Percentiles rank a stretch among this genome's conserved stretches.
Evolutionary conservation across 2,329 filamentous ascomycete genomes (phyloP).

Genomic region (Pseudogymnoascus sp.): DNA sequence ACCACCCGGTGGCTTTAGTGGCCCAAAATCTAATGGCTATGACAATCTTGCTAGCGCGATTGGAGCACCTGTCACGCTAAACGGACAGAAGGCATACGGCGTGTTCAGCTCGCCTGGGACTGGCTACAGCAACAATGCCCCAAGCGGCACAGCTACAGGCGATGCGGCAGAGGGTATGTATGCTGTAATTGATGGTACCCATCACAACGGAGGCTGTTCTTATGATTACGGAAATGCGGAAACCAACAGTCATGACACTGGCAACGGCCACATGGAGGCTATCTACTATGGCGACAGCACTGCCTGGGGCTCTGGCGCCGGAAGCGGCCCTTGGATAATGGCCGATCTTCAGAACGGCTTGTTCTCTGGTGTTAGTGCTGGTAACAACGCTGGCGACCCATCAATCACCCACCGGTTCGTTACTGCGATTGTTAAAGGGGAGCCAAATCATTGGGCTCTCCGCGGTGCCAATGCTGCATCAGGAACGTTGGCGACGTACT

Average conservation of each 20-base stretch:
- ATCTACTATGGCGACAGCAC: conserved; percentile 54
- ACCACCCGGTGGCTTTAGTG: conserved; percentile 46
- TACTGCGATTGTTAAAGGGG: conserved; percentile 48
- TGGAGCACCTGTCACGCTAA: conserved; percentile 52
- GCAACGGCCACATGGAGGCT: conserved; percentile 60
- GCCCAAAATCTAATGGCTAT: conserved; percentile 46
- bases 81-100: conserved; percentile 54
- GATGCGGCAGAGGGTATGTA: conserved; percentile 53
- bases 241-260: conserved; percentile 42
- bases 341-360: conserved; percentile 60
- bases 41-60: conserved; percentile 52
- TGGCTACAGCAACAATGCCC: conserved; percentile 52
- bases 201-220: conserved; percentile 49
- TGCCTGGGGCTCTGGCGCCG: conserved; percentile 47
- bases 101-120: conserved; percentile 53
- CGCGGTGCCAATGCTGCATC: conserved; percentile 48
- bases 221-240: conserved; percentile 53
- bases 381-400: conserved; percentile 43
- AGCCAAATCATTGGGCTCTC: conserved; percentile 48
- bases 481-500: conserved; percentile 49
- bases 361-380: conserved; percentile 44
- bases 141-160: conserved; percentile 43
- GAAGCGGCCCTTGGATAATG: conserved; percentile 58
- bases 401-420: conserved; percentile 47
- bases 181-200: conserved; percentile 49